A percentile compares a stretch with the other conserved stretches of the same genome.
These are phyloP conservation scores for Barbarea vulgaris DNA, from an alignment of 345 rosid genomes.

Conservation along the genomic window DNA sequence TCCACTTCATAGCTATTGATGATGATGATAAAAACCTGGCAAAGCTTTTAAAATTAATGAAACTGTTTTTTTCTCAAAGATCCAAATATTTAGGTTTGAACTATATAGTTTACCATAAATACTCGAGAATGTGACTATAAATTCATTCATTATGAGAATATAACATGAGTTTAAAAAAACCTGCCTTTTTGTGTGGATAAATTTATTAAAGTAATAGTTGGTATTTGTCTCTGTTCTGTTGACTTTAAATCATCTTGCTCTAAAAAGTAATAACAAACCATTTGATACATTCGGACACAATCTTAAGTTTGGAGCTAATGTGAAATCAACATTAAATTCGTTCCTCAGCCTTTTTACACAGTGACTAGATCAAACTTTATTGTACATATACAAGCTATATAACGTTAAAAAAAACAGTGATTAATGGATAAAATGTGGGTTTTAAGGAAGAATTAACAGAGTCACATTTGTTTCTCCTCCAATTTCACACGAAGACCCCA, in stretches of 20 bases:
- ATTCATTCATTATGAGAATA: neutral
- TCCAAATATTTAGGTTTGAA: slow-evolving; percentile 9
- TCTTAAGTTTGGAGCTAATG: neutral
- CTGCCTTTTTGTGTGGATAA: neutral
- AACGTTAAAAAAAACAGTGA: neutral
- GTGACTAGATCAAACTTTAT: neutral
- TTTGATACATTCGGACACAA: neutral
- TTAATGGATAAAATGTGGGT: neutral
- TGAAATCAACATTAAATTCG: neutral
- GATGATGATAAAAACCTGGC: slow-evolving; percentile 20
- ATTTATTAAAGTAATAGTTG: neutral
- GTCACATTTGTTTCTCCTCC: neutral
- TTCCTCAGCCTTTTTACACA: neutral
- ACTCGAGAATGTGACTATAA: neutral
- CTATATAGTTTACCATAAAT: slow-evolving; percentile 6
- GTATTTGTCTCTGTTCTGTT: neutral
- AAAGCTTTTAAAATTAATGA: slow-evolving; percentile 17
- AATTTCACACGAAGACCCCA: neutral
- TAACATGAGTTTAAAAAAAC: neutral
- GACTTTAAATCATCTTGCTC: neutral
- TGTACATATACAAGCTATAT: too few relatives aligned
- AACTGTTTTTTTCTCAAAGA: neutral
- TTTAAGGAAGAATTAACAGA: too few relatives aligned
- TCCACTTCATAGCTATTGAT: slow-evolving; percentile 34
- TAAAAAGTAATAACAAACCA: neutral